Evolutionary conservation across 805 yeast genomes (phyloP).

Genomic region (Zygosaccharomyces siamensis): DNA sequence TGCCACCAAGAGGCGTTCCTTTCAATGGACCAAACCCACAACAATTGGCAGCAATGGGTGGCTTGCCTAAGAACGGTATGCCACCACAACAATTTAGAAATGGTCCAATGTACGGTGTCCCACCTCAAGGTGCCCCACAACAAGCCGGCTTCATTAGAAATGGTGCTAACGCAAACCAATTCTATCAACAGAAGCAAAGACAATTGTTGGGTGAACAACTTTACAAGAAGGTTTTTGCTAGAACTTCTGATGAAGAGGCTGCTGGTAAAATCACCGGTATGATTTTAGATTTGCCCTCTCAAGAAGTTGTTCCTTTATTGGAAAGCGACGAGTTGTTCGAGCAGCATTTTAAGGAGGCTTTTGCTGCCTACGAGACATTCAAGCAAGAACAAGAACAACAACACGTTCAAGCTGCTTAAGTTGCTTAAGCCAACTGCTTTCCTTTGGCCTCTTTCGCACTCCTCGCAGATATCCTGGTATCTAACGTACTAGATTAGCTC

Average conservation of each 20-base stretch:
- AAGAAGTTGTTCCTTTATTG: constrained; percentile 80
- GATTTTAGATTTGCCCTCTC: constrained; percentile 92
- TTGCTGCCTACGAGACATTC: constrained; percentile 88
- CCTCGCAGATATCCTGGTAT: not conserved
- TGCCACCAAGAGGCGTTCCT: constrained; percentile 82
- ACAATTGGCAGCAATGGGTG: constrained; percentile 63
- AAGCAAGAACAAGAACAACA: constrained; percentile 47
- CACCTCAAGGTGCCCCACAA: constrained; percentile 67
- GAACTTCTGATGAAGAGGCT: constrained; percentile 86
- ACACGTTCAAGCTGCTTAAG: constrained; percentile 6
- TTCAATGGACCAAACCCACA: constrained; percentile 78
- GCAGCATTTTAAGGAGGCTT: constrained; percentile 90
- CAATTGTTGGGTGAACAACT: constrained; percentile 96
- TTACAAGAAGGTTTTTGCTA: constrained; percentile 85
- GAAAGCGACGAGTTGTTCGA: constrained; percentile 87
- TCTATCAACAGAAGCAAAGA: constrained; percentile 88
- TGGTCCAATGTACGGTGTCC: constrained; percentile 84
- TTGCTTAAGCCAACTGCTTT: constrained; percentile 7
- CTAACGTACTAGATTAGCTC: not conserved
- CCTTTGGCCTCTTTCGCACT: not conserved
- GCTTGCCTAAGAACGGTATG: constrained; percentile 49
- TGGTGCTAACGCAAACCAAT: constrained; percentile 34
- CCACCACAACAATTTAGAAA: constrained; percentile 63
- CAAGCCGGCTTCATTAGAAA: constrained; percentile 48
- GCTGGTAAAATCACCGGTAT: constrained; percentile 99